phyloP scores from a whole-genome alignment of 1,284 basidiomycete genomes.

The Wolfiporia cocos region DNA sequence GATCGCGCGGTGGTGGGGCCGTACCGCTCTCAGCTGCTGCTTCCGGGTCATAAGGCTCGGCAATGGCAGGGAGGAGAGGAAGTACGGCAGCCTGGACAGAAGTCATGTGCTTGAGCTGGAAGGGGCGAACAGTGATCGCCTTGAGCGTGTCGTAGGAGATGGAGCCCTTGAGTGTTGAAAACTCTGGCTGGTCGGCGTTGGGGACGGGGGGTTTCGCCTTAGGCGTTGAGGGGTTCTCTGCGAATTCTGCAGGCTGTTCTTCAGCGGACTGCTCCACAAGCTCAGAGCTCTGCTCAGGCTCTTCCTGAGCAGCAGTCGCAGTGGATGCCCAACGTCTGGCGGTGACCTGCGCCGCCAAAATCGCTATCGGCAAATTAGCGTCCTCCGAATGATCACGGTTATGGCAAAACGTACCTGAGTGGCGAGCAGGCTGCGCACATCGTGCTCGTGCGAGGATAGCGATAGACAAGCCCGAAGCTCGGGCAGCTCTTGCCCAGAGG shows the following conservation, averaged over 20 bases:
- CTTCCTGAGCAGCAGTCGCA: neutral
- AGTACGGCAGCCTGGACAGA: slow-evolving; percentile 83
- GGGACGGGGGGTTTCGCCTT: neutral
- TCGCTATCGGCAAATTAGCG: neutral
- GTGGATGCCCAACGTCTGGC: slow-evolving; percentile 1
- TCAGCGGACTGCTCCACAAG: neutral
- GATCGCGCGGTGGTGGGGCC: slow-evolving; percentile 53
- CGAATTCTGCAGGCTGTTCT: neutral
- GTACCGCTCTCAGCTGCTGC: slow-evolving; percentile 19
- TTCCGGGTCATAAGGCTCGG: slow-evolving; percentile 37
- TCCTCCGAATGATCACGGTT: neutral
- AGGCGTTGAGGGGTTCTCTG: neutral
- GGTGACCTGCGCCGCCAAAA: neutral
- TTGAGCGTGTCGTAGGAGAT: slow-evolving; percentile 46
- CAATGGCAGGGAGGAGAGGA: slow-evolving; percentile 54
- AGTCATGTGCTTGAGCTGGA: slow-evolving; percentile 75
- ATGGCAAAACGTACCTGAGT: slow-evolving; percentile 3
- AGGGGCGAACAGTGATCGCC: slow-evolving; percentile 64
- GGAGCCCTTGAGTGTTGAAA: slow-evolving; percentile 36
- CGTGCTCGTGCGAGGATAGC: slow-evolving; percentile 8
- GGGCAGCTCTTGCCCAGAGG: slow-evolving; percentile 12
- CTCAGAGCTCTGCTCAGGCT: neutral
- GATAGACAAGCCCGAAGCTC: slow-evolving; percentile 4
- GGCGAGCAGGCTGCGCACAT: slow-evolving; percentile 4
- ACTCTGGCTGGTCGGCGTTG: slow-evolving; percentile 23